Evolutionary conservation across 371 early-diverging fungal species (phyloP).

Genomic region (Conidiobolus incongruus): DNA sequence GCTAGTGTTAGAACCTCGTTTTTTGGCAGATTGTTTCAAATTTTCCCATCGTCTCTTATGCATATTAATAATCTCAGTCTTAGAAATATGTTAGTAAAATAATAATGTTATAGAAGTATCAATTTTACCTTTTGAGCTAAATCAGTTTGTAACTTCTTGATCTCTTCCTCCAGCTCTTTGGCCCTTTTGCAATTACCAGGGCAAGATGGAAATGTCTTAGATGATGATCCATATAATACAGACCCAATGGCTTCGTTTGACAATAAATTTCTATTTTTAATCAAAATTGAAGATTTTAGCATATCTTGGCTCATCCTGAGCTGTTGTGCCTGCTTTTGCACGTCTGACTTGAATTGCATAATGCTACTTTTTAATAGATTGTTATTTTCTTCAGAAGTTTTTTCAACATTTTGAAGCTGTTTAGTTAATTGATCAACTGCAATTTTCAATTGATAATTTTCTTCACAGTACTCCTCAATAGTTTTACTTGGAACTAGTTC

Average conservation of each 20-base stretch:
- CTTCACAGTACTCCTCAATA: slow-evolving; percentile 29
- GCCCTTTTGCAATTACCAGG: neutral
- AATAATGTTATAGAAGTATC: too few species aligned
- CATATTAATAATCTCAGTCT: slow-evolving; percentile 31
- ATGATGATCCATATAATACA: too few species aligned
- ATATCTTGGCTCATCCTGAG: too few species aligned
- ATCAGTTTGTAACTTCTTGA: slow-evolving; percentile 17
- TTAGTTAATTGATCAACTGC: slow-evolving; percentile 32
- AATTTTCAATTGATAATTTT: slow-evolving; percentile 40
- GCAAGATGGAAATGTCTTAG: too few species aligned
- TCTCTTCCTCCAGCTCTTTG: slow-evolving; percentile 28
- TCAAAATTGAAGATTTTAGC: too few species aligned
- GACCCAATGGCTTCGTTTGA: too few species aligned
- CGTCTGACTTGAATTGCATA: slow-evolving; percentile 5
- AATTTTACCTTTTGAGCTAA: slow-evolving; percentile 11
- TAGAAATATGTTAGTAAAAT: too few species aligned
- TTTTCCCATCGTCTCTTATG: slow-evolving; percentile 76
- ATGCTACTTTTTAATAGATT: slow-evolving; percentile 5
- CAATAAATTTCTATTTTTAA: too few species aligned
- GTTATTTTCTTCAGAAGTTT: slow-evolving; percentile 13
- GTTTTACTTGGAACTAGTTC: slow-evolving; percentile 13
- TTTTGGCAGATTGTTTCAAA: slow-evolving; percentile 66
- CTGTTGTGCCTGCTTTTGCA: slow-evolving; percentile 4
- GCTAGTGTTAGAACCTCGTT: slow-evolving; percentile 11
- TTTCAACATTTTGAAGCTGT: slow-evolving; percentile 36